Evolutionary conservation across 2,329 filamentous ascomycete genomes (phyloP), one percentile per base, ranked within the genome.

Genomic region (Davidsoniella eucalypti): DNA sequence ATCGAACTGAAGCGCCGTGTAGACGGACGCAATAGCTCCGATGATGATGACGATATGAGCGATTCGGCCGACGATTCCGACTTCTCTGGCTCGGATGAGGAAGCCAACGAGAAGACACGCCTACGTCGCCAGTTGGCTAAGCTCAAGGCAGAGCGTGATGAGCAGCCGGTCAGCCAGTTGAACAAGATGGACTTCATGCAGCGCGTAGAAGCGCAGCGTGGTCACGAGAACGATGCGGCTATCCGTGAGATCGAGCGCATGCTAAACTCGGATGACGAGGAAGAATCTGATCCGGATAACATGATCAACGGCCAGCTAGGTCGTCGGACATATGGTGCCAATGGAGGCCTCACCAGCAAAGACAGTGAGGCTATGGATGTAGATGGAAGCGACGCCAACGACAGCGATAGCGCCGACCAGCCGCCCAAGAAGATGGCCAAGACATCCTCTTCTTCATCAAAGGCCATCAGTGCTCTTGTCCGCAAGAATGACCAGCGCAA

Each of bases 111-210:
- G 47, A 69, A 69, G 49, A 60, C 64, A 53, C 66, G 69, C 36
- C 62, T 80, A 40, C 65, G 65, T 72, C 45, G 68, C 67, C 54
- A 67, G 54, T 57, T 69, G 5, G 66, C 67, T 14, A 64, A 66
- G 16, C 64, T 69, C 8, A 66, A 68, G 33, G 50, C 48, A 1
- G 60, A 66, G 7, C 65, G 71, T 12, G 72, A 75, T 18, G 67
- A 66, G n/a, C 68, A 61, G 16, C 75, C 75, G 0, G 71, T 75
- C 57, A 80, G 81, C 12, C 82, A 78, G 57, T 67, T 98, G 5
- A 79, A 85, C 64, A 75, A 76, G 47, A 87, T 98, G 82, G 85
- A 86, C 54, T 98, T 98, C 62, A 96, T 98, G 92, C 79, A 82
- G 58, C 87, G 82, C 56, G 86, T 87, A 1, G 88, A 95, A 59